Percentiles rank a stretch among this genome's conserved stretches.
Conservation (phyloP, 306 rosid genomes). For the Gastrolobium bilobum region DNA sequence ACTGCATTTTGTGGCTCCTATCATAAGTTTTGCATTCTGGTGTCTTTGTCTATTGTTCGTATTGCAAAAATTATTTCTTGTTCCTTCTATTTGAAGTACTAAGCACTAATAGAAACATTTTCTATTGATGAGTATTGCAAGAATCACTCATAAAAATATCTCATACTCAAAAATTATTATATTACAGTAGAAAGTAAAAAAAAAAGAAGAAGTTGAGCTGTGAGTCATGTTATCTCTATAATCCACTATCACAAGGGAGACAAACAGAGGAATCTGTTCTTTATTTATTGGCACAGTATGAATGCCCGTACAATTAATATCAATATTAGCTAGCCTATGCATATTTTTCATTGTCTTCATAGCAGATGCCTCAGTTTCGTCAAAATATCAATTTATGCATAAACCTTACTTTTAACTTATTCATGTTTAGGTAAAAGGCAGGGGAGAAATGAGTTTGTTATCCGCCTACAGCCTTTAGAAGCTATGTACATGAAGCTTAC, state of each 20-base stretch:
- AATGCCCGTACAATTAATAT: constrained; percentile 16
- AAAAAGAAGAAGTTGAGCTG: not conserved
- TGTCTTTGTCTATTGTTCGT: not conserved
- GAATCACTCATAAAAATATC: not conserved
- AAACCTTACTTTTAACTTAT: constrained; percentile 19
- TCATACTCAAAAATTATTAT: not conserved
- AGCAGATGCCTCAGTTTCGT: not conserved
- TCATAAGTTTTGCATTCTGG: not conserved
- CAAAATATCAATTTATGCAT: constrained; percentile 12
- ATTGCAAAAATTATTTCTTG: not conserved
- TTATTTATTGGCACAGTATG: constrained; percentile 18
- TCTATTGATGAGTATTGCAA: not conserved
- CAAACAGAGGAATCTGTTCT: not conserved
- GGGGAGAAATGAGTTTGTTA: constrained; percentile 91
- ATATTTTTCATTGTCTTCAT: constrained; percentile 12
- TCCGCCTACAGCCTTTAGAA: constrained; percentile 86
- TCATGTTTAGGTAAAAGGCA: constrained; percentile 72
- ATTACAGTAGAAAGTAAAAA: not conserved
- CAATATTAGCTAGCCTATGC: not conserved
- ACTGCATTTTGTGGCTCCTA: not conserved
- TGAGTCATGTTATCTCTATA: constrained; percentile 15
- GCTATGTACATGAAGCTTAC: constrained; percentile 92
- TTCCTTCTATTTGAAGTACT: not conserved
- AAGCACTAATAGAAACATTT: not conserved
- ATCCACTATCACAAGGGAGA: constrained; percentile 5